phyloP scores from a whole-genome alignment of 1,284 basidiomycete genomes.

The Cystobasidium sp. region DNA sequence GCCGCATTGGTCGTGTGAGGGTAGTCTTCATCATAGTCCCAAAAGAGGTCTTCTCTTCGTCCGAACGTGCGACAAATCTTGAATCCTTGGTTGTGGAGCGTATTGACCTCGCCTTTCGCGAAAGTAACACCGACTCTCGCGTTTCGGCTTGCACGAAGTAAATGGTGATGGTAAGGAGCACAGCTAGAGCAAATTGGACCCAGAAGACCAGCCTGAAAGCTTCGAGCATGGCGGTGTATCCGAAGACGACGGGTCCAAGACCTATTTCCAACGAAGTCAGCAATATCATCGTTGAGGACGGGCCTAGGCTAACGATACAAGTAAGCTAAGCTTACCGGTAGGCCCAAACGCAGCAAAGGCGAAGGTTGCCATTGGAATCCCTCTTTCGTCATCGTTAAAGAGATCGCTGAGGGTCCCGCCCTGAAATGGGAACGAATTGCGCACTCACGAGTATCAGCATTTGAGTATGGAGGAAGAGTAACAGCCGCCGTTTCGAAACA shows the following conservation, averaged over 20 bases:
- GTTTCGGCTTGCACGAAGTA: conserved; percentile 49
- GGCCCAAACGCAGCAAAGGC: conserved; percentile 34
- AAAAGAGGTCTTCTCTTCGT: conserved; percentile 52
- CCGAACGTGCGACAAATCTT: conserved; percentile 53
- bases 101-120: conserved; percentile 47
- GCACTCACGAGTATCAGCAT: conserved; percentile 33
- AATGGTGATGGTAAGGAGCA: conserved; percentile 58
- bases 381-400: conserved; percentile 60
- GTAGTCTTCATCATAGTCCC: conserved; percentile 53
- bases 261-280: neutral
- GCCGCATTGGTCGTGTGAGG: conserved; percentile 53
- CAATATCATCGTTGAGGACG: no score
- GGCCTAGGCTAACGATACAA: no score
- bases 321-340: conserved; percentile 16
- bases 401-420: conserved; percentile 64
- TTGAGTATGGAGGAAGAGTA: no score
- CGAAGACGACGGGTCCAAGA: conserved; percentile 15
- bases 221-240: conserved; percentile 2
- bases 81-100: conserved; percentile 52
- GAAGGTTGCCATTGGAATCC: conserved; percentile 53
- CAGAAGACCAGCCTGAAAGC: conserved; percentile 22
- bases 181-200: conserved; percentile 58
- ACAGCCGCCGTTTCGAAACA: no score
- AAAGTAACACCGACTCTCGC: conserved; percentile 49
- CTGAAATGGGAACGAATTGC: no score